A percentile compares a stretch with the other conserved stretches of the same genome.
phyloP scores from a whole-genome alignment of 78 protist species.

The Andalucia godoyi region DNA sequence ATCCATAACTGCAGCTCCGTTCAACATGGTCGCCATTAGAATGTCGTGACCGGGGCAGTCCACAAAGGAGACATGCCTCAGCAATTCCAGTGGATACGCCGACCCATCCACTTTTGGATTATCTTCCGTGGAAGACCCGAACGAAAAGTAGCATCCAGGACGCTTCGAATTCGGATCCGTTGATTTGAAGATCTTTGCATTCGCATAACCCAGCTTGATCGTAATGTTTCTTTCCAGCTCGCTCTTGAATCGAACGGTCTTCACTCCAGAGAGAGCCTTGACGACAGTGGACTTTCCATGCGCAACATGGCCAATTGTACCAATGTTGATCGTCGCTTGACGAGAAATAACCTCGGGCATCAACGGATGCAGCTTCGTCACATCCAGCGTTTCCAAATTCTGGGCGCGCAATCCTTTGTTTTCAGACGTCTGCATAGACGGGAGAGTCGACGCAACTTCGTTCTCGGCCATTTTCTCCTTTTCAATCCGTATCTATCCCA shows the following conservation, averaged over 20 bases:
- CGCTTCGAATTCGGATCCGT: conserved; percentile 68
- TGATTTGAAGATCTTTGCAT: conserved; percentile 95
- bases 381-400: conserved; percentile 15
- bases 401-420: not conserved
- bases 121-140: conserved; percentile 47
- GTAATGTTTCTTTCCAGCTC: conserved; percentile 98
- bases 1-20: conserved; percentile 99
- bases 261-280: conserved; percentile 94
- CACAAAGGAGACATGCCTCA: conserved; percentile 78
- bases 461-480: no score
- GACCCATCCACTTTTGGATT: conserved; percentile 37
- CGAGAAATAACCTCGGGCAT: conserved; percentile 86
- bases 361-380: conserved; percentile 56
- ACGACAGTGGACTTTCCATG: conserved; percentile 99
- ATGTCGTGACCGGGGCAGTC: conserved; percentile 98
- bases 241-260: conserved; percentile 80
- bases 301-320: conserved; percentile 96
- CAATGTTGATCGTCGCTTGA: conserved; percentile 99
- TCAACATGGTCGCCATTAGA: conserved; percentile 99
- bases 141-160: conserved; percentile 80
- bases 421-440: not conserved
- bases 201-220: conserved; percentile 99
- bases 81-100: conserved; percentile 46
- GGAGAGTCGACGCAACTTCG: no score
- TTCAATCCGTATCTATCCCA: no score